These are phyloP conservation scores for Entomortierella beljakovae DNA, from an alignment of 192 early-diverging fungal genomes.

Conservation along the genomic window DNA sequence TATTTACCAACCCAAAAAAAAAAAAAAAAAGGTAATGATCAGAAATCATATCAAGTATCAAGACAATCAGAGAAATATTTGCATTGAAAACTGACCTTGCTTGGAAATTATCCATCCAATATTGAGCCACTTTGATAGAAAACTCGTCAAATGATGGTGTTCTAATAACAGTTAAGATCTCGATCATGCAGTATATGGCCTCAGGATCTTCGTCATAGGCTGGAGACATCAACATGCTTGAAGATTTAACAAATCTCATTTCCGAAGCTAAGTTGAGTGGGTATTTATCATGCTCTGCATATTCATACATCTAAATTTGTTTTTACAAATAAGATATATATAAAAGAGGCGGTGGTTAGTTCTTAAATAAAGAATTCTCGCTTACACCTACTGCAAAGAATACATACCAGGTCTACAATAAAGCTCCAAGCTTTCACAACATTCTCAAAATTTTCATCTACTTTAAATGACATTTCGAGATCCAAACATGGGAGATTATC, in stretches of 20 bases:
- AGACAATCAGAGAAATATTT: background rate
- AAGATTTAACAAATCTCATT: conserved; percentile 49
- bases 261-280: conserved; percentile 20
- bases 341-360: background rate
- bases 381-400: background rate
- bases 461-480: conserved; percentile 47
- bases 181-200: conserved; percentile 35
- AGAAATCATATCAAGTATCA: background rate
- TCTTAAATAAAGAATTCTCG: too few species aligned
- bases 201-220: conserved; percentile 51
- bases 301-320: conserved; percentile 30
- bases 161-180: conserved; percentile 21
- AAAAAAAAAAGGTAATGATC: background rate
- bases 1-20: background rate
- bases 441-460: conserved; percentile 39
- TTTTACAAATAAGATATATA: background rate
- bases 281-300: background rate
- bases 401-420: conserved; percentile 10
- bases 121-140: conserved; percentile 24
- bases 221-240: conserved; percentile 19
- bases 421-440: conserved; percentile 28
- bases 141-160: conserved; percentile 41
- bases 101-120: conserved; percentile 47
- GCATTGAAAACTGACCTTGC: conserved; percentile 33
- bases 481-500: conserved; percentile 29